phyloP scores from a whole-genome alignment of 2,329 filamentous ascomycete genomes.

The Diplodia sapinea region DNA sequence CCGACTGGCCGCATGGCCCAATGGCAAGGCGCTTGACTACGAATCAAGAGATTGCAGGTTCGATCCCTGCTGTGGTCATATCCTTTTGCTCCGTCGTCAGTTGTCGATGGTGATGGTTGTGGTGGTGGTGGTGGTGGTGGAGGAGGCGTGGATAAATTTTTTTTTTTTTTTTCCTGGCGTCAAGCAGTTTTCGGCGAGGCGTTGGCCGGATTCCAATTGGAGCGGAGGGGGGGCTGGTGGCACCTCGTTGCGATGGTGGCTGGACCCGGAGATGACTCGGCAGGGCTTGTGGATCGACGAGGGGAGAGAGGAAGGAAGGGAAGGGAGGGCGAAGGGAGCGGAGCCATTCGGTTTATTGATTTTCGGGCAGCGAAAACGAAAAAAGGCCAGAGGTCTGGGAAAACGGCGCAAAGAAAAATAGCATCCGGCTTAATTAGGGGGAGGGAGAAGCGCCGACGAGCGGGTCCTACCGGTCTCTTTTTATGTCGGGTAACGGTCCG shows the following conservation, averaged over 20 bases:
- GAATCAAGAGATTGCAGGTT: slow-evolving; percentile 53
- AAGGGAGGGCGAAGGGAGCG: background rate
- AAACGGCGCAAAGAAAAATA: background rate
- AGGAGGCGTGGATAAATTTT: background rate
- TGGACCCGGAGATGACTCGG: background rate
- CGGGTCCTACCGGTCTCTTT: background rate
- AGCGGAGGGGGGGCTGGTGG: background rate
- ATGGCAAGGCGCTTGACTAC: slow-evolving; percentile 66
- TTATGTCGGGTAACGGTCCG: background rate
- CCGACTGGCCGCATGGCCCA: slow-evolving; percentile 51
- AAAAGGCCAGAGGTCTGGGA: background rate
- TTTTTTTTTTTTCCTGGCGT: background rate
- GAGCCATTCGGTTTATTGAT: background rate
- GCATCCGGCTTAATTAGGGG: background rate
- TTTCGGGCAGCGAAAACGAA: background rate
- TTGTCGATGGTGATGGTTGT: background rate
- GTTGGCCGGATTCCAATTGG: background rate
- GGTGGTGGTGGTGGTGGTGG: background rate
- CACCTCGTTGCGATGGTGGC: background rate
- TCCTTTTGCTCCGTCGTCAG: slow-evolving; percentile 1
- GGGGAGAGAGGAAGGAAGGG: background rate
- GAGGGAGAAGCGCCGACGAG: background rate
- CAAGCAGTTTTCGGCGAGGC: background rate
- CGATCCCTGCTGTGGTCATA: slow-evolving; percentile 32
- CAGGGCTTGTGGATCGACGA: background rate